These are phyloP conservation scores for Phialemoniopsis sp. DNA, from an alignment of 2,329 filamentous ascomycete genomes.

Conservation along the genomic window DNA sequence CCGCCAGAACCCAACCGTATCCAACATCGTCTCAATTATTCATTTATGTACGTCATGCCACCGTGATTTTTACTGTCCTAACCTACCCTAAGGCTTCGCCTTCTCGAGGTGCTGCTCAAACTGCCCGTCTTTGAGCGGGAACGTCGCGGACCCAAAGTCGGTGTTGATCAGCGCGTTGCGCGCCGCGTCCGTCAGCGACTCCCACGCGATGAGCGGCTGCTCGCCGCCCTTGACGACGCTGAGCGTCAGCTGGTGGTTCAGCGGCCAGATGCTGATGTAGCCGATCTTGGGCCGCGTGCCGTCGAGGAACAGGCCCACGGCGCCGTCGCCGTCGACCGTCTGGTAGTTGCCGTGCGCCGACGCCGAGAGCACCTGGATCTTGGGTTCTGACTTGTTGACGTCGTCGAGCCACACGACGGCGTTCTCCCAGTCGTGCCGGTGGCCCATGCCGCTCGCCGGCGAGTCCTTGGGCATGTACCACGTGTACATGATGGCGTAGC, in stretches of 20 bases:
- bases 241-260: constrained; percentile 31
- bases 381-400: constrained; percentile 16
- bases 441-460: constrained; percentile 24
- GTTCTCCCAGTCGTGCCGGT: constrained; percentile 36
- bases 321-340: constrained; percentile 12
- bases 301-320: constrained; percentile 3
- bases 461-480: constrained; percentile 44
- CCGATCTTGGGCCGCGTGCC: constrained; percentile 19
- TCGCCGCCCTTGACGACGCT: constrained; percentile 30
- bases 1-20: too few species aligned
- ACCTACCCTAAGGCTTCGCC: constrained; percentile 1
- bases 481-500: constrained; percentile 33
- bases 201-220: constrained; percentile 39
- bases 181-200: constrained; percentile 27
- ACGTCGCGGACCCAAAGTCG: constrained; percentile 34
- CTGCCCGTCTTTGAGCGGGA: constrained; percentile 28
- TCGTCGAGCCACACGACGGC: constrained; percentile 24
- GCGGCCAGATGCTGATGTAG: constrained; percentile 22
- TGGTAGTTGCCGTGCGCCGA: constrained; percentile 31
- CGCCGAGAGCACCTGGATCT: constrained; percentile 28
- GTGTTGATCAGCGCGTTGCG: constrained; percentile 27
- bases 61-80: too few species aligned
- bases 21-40: too few species aligned
- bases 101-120: constrained; percentile 12
- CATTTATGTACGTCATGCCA: too few species aligned